Evolutionary conservation across 139 green algal species (phyloP), one percentile per base, ranked within the genome.

Genomic region (Tetraselmis striata): DNA sequence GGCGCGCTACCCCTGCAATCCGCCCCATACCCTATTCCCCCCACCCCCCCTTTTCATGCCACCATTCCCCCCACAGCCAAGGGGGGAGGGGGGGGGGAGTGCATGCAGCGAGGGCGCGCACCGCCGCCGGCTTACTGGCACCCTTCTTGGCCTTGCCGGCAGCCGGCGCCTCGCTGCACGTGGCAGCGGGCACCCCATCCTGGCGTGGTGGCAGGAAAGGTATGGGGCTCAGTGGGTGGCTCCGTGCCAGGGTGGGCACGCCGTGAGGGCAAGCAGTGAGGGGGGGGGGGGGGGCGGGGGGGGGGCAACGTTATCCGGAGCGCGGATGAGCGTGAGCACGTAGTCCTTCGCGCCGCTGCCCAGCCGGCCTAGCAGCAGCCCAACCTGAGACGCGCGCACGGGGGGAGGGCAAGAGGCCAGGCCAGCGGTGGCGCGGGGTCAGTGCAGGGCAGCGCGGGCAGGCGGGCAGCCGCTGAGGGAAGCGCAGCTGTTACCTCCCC

Each of bases 111-210:
- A n/a, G n/a, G n/a, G n/a, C n/a, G n/a, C n/a, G n/a, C n/a, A n/a
- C 45, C 18, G 45, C 5, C 45, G 45, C 5, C 45, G 45, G 11
- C 45, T 67, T 67, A 18, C 45, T 28, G 74, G 5, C 74, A 28
- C 74, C 74, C 74, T 77, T 77, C 25, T 28, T 77, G 74, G 74
- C 2, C 74, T 77, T 77, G n/a, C 74, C 74, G 2, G 25, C 74
- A 77, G 45, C 11, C 45, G 45, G 11, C 45, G 18, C 45, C 45
- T 18, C 45, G 11, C 11, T 67, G 45, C 45, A 67, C 11, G 11
- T 5, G 18, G 45, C 45, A 5, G 45, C 11, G 18, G 45, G 11
- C 45, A 28, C 74, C 23, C 74, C 74, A 22, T 28, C 74, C 74
- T 31, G 74, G 74, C 74, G 26, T 29, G 25, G 22, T 28, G 25